Base-by-base conservation (phyloP, 2,329 filamentous ascomycete species). In the Xylariaceae sp. region DNA sequence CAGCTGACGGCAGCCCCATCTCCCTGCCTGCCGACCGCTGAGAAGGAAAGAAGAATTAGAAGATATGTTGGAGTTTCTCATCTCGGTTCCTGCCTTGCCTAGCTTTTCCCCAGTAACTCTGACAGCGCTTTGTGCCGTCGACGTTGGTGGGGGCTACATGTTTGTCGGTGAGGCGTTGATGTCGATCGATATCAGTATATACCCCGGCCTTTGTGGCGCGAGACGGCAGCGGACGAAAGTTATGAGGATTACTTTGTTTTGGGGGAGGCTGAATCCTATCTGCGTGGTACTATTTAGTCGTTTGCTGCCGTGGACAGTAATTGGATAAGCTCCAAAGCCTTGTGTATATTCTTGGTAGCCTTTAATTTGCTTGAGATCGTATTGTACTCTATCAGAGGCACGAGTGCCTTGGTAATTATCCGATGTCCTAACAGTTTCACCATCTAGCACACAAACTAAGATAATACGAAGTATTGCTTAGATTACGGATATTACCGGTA, bases 61-160 rank as follows among this genome's bases (percentile, higher is more conserved):
- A n/a, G n/a, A n/a, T n/a, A n/a, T n/a, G n/a, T n/a, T 54, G 51
- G 35, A 48, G 44, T 43, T n/a, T 44, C 36, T 47, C 46, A 58
- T 58, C 32, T 57, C 55, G 55, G 45, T 54, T 57, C 43, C 36
- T 29, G 50, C 26, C n/a, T 52, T 51, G 50, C 55, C 46, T 55
- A 51, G 44, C 50, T 27, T n/a, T n/a, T 32, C 39, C 27, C 39
- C 37, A 41, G 47, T 24, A n/a, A 16, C 26, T 43, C n/a, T 42
- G 40, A 15, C 10, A 26, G 27, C 37, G 18, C 21, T 43, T 43
- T 24, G 16, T 42, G 45, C 41, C 37, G 41, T 35, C 24, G 21
- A 33, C 36, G 26, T 27, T n/a, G 15, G 16, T 50, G 6, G 15
- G 18, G 24, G 35, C 26, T 33, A 40, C 16, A 24, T 44, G 18